Conservation (phyloP, 129 eudicot genomes). For the Dittrichia graveolens region DNA sequence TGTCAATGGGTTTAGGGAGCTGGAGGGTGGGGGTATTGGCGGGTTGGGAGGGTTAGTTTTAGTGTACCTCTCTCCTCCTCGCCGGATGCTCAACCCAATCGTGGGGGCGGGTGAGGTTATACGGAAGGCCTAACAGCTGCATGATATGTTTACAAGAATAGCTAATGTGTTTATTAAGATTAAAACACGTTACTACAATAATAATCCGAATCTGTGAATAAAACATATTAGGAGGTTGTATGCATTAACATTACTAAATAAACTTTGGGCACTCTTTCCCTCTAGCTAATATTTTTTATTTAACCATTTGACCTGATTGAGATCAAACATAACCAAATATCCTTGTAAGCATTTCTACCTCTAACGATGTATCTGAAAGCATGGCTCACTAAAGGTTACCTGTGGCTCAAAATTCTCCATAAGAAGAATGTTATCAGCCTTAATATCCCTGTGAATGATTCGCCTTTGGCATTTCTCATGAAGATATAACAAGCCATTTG, state of each 20-base stretch:
- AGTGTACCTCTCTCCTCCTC: too few species aligned
- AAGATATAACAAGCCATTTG: constrained; percentile 73
- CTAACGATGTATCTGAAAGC: not conserved
- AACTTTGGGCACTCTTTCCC: not conserved
- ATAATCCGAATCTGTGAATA: not conserved
- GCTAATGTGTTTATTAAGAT: not conserved
- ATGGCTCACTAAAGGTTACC: constrained; percentile 36
- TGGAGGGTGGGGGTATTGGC: too few species aligned
- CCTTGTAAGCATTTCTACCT: too few species aligned
- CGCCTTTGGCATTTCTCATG: constrained; percentile 80
- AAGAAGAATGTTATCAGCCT: constrained; percentile 77
- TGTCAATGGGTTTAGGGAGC: too few species aligned
- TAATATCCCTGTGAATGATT: constrained; percentile 87
- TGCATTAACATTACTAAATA: not conserved
- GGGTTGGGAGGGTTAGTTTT: too few species aligned
- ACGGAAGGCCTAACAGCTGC: too few species aligned
- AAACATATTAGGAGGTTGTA: not conserved
- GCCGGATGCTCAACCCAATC: too few species aligned
- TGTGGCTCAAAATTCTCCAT: constrained; percentile 81
- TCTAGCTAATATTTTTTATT: too few species aligned
- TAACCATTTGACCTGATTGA: not conserved
- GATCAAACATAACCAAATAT: not conserved
- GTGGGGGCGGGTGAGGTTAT: too few species aligned
- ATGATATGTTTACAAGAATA: not conserved
- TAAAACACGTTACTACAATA: not conserved